Evolutionary conservation across 2,329 filamentous ascomycete genomes (phyloP).

Genomic region (Claviceps purpurea): DNA sequence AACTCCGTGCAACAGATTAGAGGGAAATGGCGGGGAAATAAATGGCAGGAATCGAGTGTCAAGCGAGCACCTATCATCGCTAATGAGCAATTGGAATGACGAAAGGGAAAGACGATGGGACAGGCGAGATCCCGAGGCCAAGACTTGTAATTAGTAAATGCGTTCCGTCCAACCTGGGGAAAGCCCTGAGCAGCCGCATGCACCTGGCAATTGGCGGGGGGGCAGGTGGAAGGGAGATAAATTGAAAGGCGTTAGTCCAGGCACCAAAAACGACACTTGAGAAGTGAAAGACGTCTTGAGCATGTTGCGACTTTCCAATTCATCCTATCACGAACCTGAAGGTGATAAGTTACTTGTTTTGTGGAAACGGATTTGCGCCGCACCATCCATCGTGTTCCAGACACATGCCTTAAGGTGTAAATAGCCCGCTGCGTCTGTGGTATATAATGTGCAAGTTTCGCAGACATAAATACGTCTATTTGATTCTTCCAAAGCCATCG

Average conservation of each 20-base stretch:
- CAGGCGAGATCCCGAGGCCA: slow-evolving; percentile 2
- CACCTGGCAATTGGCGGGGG: slow-evolving; percentile 1
- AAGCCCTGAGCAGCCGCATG: slow-evolving; percentile 5
- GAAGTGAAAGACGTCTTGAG: background rate
- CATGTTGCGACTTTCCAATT: background rate
- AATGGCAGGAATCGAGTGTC: slow-evolving; percentile 12
- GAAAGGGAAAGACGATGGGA: slow-evolving; percentile 5
- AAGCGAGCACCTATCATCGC: slow-evolving; percentile 5
- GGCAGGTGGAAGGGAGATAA: slow-evolving; percentile 3
- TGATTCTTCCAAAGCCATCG: background rate
- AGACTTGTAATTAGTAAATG: background rate
- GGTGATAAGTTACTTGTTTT: background rate
- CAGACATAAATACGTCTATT: background rate
- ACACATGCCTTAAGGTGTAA: background rate
- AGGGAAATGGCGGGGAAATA: slow-evolving; percentile 10
- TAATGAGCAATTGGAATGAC: background rate
- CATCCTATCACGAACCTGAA: background rate
- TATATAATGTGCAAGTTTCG: background rate
- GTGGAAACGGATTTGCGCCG: background rate
- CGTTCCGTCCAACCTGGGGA: background rate
- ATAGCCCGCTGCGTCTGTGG: background rate
- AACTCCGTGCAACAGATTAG: slow-evolving; percentile 7
- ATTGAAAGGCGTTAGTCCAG: background rate
- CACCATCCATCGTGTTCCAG: background rate
- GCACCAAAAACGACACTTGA: background rate